Evolutionary conservation across 805 yeast species (phyloP), one percentile per base, ranked within the genome.

Genomic region (Saturnispora kantuleensis): DNA sequence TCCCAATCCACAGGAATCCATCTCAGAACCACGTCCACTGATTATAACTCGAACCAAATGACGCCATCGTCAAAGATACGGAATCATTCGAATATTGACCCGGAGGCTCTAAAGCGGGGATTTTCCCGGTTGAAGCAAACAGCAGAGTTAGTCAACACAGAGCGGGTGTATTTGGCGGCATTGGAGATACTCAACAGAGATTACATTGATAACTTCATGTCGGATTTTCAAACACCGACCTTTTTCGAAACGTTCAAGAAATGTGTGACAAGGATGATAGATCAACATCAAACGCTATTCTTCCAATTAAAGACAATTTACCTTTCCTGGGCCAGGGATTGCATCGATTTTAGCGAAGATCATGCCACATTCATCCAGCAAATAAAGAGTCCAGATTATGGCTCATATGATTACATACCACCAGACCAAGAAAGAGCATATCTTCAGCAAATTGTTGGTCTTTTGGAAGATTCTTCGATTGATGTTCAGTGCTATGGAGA

Each of bases 101-200:
- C 38, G 4, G 40, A 43, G 10, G 5, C 8, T 17, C 13, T 43
- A 5, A 52, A 52, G 38, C 42, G 57, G 29, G 51, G 56, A 3
- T 59, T 56, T 44, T 46, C 56, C 2, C 47, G 64, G 39, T 56
- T 54, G 31, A 59, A 60, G 39, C 63, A 57, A 44, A 51, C 62
- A 26, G 58, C 71, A 45, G 84, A 77, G 53, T 54, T 77, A 5
- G 44, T 71, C 0, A 65, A 65, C 11, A 74, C 76, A 10, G 84
- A 77, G 51, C 65, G 62, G 21, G 60, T 59, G 1, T 77, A 74
- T 52, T 56, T 75, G n/a, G 60, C 62, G 37, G 69, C 74, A 1
- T 54, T 77, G 39, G 63, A 61, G 33, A 56, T 71, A 48, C 56
- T 77, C 15, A 59, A 64, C 6, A 66, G 63, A n/a, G 65, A 62